These are phyloP conservation scores for Mucor ambiguus DNA, from an alignment of 371 early-diverging fungal genomes.

Conservation along the genomic window DNA sequence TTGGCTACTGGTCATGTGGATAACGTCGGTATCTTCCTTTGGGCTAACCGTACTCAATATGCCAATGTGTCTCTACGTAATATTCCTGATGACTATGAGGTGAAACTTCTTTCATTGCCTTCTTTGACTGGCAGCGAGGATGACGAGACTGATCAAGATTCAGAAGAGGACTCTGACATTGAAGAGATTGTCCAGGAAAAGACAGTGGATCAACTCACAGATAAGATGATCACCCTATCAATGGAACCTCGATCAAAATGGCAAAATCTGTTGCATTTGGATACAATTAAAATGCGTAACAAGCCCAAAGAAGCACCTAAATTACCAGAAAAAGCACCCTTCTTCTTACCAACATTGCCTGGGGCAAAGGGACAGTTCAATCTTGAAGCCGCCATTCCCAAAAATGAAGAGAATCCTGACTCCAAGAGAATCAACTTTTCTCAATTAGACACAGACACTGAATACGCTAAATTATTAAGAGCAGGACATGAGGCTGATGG, in stretches of 20 bases:
- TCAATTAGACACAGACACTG: slow-evolving; percentile 57
- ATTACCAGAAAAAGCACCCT: slow-evolving; percentile 87
- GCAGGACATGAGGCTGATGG: slow-evolving; percentile 48
- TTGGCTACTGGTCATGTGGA: slow-evolving; percentile 92
- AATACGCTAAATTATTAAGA: slow-evolving; percentile 60
- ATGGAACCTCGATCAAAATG: slow-evolving; percentile 83
- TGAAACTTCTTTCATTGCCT: slow-evolving; percentile 51
- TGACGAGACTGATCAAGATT: slow-evolving; percentile 19
- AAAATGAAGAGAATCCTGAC: slow-evolving; percentile 36
- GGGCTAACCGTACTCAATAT: slow-evolving; percentile 87
- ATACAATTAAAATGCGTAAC: slow-evolving; percentile 93
- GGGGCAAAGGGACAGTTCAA: slow-evolving; percentile 74
- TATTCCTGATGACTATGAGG: slow-evolving; percentile 64
- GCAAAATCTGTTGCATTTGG: slow-evolving; percentile 87
- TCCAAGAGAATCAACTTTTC: slow-evolving; percentile 35
- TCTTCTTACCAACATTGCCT: slow-evolving; percentile 86
- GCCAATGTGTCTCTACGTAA: slow-evolving; percentile 64
- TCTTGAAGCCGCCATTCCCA: slow-evolving; percentile 27
- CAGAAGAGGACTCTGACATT: slow-evolving; percentile 32
- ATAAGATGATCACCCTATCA: slow-evolving; percentile 85
- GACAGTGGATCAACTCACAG: slow-evolving; percentile 70
- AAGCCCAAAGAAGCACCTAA: slow-evolving; percentile 89
- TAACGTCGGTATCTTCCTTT: slow-evolving; percentile 88
- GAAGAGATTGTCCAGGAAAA: slow-evolving; percentile 29
- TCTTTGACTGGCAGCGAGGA: slow-evolving; percentile 51